Evolutionary conservation across 2,329 filamentous ascomycete genomes (phyloP), one percentile per base, ranked within the genome.

Genomic region (Apiospora aurea): DNA sequence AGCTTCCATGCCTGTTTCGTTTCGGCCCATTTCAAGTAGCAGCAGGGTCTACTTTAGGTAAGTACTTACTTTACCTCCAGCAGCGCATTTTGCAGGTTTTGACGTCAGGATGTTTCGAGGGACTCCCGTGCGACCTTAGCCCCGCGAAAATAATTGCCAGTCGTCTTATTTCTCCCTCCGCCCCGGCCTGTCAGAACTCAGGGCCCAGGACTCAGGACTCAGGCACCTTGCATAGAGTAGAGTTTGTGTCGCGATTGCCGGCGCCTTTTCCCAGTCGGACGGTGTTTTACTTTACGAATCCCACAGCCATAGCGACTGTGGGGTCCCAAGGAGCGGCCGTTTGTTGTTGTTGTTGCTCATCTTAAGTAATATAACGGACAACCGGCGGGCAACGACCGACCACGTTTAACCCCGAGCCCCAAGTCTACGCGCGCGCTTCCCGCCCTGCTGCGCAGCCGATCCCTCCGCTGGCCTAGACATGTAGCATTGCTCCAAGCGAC

Each of bases 401-500:
- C 29, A 41, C 34, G 21, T 14, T 61, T 5, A 13, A n/a, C 34
- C 8, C 53, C 53, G 18, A 61, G 14, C 7, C 57, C 57, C 18
- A 64, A 64, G 8, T 64, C 34, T 64, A n/a, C n/a, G 57, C 29
- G 57, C 57, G 44, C 64, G 34, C 21, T 47, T 51, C 41, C 26
- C 47, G 44, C 41, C 66, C 69, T n/a, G 64, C 34, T 24, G 57
- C 13, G 34, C 34, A 38, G 38, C 53, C 38, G 16, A 11, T 21
- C 21, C 24, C 51, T 21, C 14, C 51, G 64, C 74, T 26, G 1
- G 29, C 34, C 11, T 44, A 51, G 78, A 72, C 75, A 79, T 80
- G 79, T 79, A 77, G 74, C 73, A 71, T 69, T 72, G 69, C 51
- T 41, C 46, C 5, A 61, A 75, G n/a, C 4, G 26, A 24, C 11